phyloP scores from a whole-genome alignment of 257 asterid species.

The Solanum peruvianum region DNA sequence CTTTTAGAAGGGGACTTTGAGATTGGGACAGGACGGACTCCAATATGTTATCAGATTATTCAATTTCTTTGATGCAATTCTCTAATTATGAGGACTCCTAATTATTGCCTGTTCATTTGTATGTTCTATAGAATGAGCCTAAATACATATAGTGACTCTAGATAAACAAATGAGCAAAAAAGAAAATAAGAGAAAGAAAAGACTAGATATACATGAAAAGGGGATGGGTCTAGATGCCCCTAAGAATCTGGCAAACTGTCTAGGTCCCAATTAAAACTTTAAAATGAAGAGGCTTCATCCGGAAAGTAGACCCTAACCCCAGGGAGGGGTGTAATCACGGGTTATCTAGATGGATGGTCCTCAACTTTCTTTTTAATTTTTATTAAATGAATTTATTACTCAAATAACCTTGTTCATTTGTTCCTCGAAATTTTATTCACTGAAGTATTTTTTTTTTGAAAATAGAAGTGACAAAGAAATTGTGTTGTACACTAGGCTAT shows the following conservation, averaged over 20 bases:
- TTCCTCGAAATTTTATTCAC: neutral
- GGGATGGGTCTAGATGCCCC: neutral
- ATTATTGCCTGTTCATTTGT: neutral
- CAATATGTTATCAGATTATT: neutral
- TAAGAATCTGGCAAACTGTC: neutral
- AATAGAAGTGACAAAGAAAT: neutral
- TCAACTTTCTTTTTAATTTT: neutral
- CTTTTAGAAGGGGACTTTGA: neutral
- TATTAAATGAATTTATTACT: neutral
- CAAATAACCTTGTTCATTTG: neutral
- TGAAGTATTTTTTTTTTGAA: neutral
- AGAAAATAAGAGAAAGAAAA: neutral
- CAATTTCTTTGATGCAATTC: neutral
- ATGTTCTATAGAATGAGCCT: neutral
- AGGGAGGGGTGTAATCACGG: neutral
- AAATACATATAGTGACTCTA: neutral
- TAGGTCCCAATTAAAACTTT: neutral
- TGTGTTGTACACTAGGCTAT: neutral
- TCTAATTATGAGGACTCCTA: neutral
- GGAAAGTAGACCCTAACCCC: neutral
- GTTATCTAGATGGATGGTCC: neutral
- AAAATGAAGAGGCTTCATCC: neutral
- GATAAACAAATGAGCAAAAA: neutral
- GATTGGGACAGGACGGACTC: neutral
- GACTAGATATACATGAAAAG: neutral